phyloP scores from a whole-genome alignment of 305 asterid species.

The Striga hermonthica region DNA sequence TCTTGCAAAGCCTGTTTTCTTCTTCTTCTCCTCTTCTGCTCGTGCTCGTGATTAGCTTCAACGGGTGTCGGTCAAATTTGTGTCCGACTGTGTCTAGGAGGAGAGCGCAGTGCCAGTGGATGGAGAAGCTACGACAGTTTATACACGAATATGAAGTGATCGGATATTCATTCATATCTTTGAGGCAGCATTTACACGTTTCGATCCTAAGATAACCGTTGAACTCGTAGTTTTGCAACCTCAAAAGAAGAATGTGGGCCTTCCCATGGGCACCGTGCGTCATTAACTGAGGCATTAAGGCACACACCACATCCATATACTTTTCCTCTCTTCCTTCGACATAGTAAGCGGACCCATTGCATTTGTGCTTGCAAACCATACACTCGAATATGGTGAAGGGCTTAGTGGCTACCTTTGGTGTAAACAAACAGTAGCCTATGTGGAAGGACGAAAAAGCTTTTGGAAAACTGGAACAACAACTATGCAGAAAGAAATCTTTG shows the following conservation, averaged over 20 bases:
- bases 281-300: not conserved
- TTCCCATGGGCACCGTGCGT: not conserved
- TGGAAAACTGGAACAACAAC: not conserved
- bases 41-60: not conserved
- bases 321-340: not conserved
- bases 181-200: not conserved
- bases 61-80: conserved; percentile 5
- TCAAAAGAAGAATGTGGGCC: not conserved
- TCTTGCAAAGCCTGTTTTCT: conserved; percentile 17
- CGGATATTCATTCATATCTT: not conserved
- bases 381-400: not conserved
- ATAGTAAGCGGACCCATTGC: not conserved
- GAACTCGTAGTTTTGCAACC: no score
- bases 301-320: not conserved
- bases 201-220: no score
- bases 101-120: not conserved
- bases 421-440: no score
- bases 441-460: no score
- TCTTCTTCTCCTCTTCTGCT: not conserved
- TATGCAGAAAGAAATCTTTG: not conserved
- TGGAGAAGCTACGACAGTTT: not conserved
- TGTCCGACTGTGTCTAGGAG: not conserved
- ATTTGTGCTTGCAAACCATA: not conserved
- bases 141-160: not conserved
- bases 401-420: not conserved